Percentiles rank a stretch among this genome's conserved stretches.
phyloP scores from a whole-genome alignment of 2,329 filamentous ascomycete genomes.

The Colletotrichum falcatum region DNA sequence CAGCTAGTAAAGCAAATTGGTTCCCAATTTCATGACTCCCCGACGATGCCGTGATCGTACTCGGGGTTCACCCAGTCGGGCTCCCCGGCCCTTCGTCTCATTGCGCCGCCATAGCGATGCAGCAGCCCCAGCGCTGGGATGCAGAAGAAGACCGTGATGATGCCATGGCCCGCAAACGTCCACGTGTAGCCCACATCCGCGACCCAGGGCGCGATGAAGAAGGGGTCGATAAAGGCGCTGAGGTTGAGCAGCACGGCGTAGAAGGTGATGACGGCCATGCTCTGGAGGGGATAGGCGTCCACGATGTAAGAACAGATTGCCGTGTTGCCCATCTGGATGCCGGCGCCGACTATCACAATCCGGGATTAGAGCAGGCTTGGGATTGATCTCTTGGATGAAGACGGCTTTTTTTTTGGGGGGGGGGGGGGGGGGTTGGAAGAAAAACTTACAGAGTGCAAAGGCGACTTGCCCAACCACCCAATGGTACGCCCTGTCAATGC shows the following conservation, averaged over 20 bases:
- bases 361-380: background rate
- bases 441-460: slow-evolving; percentile 63
- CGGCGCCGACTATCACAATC: slow-evolving; percentile 57
- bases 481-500: slow-evolving; percentile 63
- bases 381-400: background rate
- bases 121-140: slow-evolving; percentile 52
- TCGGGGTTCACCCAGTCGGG: slow-evolving; percentile 62
- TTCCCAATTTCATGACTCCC: slow-evolving; percentile 2
- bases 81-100: slow-evolving; percentile 52
- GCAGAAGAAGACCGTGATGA: slow-evolving; percentile 57
- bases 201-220: slow-evolving; percentile 64
- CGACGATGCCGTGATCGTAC: slow-evolving; percentile 44
- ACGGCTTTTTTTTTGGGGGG: no score
- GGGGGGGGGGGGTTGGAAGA: background rate
- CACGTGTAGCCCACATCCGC: slow-evolving; percentile 60
- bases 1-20: background rate
- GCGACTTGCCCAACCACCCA: slow-evolving; percentile 69
- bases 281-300: slow-evolving; percentile 66
- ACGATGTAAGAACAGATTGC: slow-evolving; percentile 65
- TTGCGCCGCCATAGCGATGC: slow-evolving; percentile 54
- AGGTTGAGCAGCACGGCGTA: slow-evolving; percentile 66
- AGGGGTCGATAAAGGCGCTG: slow-evolving; percentile 58
- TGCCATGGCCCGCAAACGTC: slow-evolving; percentile 62
- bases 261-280: slow-evolving; percentile 65
- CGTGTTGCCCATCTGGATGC: slow-evolving; percentile 69